Conservation (phyloP, 768 basidiomycete genomes). For the Leccinum arenicola region DNA sequence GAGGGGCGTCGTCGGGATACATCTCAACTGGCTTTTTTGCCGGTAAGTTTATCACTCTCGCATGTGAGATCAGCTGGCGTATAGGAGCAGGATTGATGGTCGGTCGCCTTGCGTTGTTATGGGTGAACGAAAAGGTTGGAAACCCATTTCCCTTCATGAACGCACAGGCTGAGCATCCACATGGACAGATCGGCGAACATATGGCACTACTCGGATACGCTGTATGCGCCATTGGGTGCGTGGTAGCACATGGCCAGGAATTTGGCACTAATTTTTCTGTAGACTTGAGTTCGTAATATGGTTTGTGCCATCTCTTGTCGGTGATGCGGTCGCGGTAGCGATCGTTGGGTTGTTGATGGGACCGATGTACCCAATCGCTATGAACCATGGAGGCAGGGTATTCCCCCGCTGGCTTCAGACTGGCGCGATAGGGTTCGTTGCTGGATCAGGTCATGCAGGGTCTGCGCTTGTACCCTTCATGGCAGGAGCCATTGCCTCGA, state of each 20-base stretch:
- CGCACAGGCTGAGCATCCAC: neutral
- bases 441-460: conserved; percentile 50
- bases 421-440: conserved; percentile 48
- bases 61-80: neutral
- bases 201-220: conserved; percentile 29
- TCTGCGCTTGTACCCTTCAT: conserved; percentile 51
- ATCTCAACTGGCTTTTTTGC: conserved; percentile 39
- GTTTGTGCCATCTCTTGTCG: conserved; percentile 65
- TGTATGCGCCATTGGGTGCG: conserved; percentile 29
- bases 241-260: neutral
- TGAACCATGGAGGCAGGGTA: conserved; percentile 34
- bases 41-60: conserved; percentile 11
- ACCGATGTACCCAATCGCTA: conserved; percentile 65
- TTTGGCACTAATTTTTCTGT: neutral
- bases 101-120: conserved; percentile 29
- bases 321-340: conserved; percentile 60
- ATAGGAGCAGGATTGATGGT: conserved; percentile 23
- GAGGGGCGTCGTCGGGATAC: conserved; percentile 47
- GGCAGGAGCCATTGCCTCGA: conserved; percentile 43
- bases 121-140: conserved; percentile 28
- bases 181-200: conserved; percentile 31
- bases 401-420: conserved; percentile 36
- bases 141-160: too few relatives aligned
- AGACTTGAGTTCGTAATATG: conserved; percentile 68
- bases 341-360: conserved; percentile 69